Conservation (phyloP, 345 rosid genomes). For the Garcia nutans region DNA sequence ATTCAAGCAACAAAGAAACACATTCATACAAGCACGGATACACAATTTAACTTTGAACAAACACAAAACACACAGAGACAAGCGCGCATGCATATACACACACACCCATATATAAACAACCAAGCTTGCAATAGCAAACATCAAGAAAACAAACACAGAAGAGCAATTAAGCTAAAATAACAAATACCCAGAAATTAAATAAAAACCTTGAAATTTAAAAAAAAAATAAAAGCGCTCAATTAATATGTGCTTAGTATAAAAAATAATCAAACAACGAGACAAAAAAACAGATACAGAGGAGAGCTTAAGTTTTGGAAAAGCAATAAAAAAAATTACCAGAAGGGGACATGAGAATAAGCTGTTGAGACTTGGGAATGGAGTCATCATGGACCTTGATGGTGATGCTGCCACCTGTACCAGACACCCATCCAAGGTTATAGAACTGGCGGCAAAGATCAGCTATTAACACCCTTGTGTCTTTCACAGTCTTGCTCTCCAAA, state of each 20-base stretch:
- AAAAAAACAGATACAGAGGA: not conserved
- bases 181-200: not conserved
- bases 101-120: not conserved
- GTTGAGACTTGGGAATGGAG: constrained; percentile 61
- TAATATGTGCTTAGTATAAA: not conserved
- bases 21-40: not conserved
- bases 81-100: no score
- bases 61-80: not conserved
- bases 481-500: constrained; percentile 56
- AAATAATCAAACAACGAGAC: not conserved
- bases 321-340: constrained; percentile 52
- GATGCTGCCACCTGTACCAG: constrained; percentile 94
- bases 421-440: constrained; percentile 89
- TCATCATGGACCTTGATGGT: constrained; percentile 79
- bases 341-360: constrained; percentile 94
- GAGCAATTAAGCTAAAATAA: not conserved
- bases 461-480: constrained; percentile 58
- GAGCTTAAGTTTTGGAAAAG: not conserved
- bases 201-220: not conserved
- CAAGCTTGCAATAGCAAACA: not conserved
- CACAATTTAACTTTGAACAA: not conserved
- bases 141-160: not conserved
- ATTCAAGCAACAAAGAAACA: not conserved
- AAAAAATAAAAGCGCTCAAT: not conserved
- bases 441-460: constrained; percentile 88